Evolutionary conservation across 495 filamentous ascomycete species (phyloP), one percentile per base, ranked within the genome.

Genomic region (Trichodelitschia bisporula): DNA sequence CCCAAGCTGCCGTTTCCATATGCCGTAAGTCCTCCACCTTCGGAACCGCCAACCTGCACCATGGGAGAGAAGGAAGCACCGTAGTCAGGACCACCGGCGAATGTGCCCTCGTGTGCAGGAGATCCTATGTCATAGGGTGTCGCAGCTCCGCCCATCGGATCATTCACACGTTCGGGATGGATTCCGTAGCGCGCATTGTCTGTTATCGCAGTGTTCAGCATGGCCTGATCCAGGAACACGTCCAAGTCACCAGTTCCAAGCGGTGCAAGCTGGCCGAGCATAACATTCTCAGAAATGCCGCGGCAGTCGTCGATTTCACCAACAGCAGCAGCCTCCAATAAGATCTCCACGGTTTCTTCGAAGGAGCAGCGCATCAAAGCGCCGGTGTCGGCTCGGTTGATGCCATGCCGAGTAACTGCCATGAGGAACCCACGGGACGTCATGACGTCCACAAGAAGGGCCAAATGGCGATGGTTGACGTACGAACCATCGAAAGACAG

Each of bases 361-460:
- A 99, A 99, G 5, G 86, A 99, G 59, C 86, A 99, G 46, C 86
- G 72, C 86, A 99, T 99, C 43, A 99, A 59, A 1, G 86, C 86
- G 58, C 86, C 86, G 28, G 89, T 99, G 42, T 99, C 89, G 9
- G 80, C 75, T 40, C 89, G 69, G 54, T 99, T 99, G 53, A 99
- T 99, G 56, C 86, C 86, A 38, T 95, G 89, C 50, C 86, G 79
- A 34, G 86, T 95, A 32, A 95, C 82, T 4, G 86, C 83, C 49
- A 90, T 90, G 40, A 99, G 61, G 40, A 74, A 72, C 28, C 86
- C 86, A 27, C 86, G 69, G 31, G 83, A 76, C 12, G 83, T 93
- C 86, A 99, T 99, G 31, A 99, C 78, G 53, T 99, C 86, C 36
- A 90, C 79, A 30, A 99, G 56, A n/a, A 99, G 72, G 13, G 79